Conservation (phyloP, 1,139 yeast species). For the Eremothecium sinecaudum region DNA sequence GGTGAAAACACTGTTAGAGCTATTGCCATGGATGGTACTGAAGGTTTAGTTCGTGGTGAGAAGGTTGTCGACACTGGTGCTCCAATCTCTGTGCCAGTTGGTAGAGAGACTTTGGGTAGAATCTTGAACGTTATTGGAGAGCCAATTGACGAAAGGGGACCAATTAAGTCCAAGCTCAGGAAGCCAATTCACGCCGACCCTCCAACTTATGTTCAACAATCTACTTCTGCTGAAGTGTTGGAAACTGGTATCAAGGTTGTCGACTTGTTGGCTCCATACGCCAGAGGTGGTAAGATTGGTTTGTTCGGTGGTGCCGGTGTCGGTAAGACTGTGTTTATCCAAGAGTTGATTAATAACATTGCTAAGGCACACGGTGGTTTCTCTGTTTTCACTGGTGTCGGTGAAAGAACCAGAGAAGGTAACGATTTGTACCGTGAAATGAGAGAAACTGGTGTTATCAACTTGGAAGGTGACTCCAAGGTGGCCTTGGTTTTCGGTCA, state of each 20-base stretch:
- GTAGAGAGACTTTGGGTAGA: constrained; percentile 98
- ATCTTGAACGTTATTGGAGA: constrained; percentile 98
- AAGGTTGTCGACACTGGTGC: constrained; percentile 89
- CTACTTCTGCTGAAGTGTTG: constrained; percentile 94
- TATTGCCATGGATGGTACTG: constrained; percentile 99
- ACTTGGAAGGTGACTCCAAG: constrained; percentile 98
- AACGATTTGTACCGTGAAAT: constrained; percentile 99
- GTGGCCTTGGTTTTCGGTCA: constrained; percentile 99
- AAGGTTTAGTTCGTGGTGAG: constrained; percentile 98
- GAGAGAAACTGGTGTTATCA: constrained; percentile 99
- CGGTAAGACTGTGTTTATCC: constrained; percentile 99
- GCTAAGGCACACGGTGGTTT: constrained; percentile 99
- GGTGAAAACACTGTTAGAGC: constrained; percentile 99
- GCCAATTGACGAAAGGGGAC: constrained; percentile 99
- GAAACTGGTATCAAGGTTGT: constrained; percentile 99
- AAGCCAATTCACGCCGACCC: constrained; percentile 99
- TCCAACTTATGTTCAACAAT: constrained; percentile 91
- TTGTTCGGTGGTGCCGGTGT: constrained; percentile 99
- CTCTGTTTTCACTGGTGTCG: constrained; percentile 99
- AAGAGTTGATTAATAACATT: constrained; percentile 98
- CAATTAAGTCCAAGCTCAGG: constrained; percentile 82
- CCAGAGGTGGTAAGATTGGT: constrained; percentile 99
- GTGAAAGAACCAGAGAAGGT: constrained; percentile 99
- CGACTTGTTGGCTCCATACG: constrained; percentile 98
- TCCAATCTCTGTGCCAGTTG: constrained; percentile 98